Evolutionary conservation across 495 filamentous ascomycete species (phyloP).

Genomic region (Aspergillus indologenus): DNA sequence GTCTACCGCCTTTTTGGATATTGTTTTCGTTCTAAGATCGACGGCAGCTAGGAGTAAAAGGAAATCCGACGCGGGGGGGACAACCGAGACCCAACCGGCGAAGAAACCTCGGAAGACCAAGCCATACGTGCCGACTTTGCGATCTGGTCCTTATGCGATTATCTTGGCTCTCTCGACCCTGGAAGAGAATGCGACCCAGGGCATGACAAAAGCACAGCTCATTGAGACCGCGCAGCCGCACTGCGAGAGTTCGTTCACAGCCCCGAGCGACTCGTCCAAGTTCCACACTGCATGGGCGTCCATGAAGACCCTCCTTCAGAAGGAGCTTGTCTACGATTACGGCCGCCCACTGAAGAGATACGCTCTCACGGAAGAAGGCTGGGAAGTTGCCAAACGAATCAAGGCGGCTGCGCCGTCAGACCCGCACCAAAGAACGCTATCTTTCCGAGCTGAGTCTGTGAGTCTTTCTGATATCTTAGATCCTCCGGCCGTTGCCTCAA

Average conservation of each 20-base stretch:
- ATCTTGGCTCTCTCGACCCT: conserved; percentile 63
- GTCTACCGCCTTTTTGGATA: not conserved
- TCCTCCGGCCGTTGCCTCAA: not conserved
- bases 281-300: conserved; percentile 83
- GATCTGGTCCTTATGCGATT: conserved; percentile 73
- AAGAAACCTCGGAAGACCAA: conserved; percentile 66
- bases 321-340: conserved; percentile 71
- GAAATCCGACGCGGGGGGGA: conserved; percentile 42
- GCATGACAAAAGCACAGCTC: conserved; percentile 65
- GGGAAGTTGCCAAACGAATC: conserved; percentile 71
- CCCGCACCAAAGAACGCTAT: conserved; percentile 18
- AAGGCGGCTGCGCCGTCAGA: conserved; percentile 42
- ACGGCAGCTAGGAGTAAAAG: conserved; percentile 36
- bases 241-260: conserved; percentile 73
- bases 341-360: conserved; percentile 69
- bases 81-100: conserved; percentile 37
- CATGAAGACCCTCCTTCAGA: conserved; percentile 73
- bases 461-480: not conserved
- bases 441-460: conserved; percentile 23
- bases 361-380: conserved; percentile 71
- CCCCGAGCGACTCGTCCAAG: conserved; percentile 61
- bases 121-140: conserved; percentile 67
- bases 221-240: conserved; percentile 69
- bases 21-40: conserved; percentile 6
- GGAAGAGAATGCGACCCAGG: conserved; percentile 50